Conservation (phyloP, 495 filamentous ascomycete genomes). For the Chaetomium cochliodes region DNA sequence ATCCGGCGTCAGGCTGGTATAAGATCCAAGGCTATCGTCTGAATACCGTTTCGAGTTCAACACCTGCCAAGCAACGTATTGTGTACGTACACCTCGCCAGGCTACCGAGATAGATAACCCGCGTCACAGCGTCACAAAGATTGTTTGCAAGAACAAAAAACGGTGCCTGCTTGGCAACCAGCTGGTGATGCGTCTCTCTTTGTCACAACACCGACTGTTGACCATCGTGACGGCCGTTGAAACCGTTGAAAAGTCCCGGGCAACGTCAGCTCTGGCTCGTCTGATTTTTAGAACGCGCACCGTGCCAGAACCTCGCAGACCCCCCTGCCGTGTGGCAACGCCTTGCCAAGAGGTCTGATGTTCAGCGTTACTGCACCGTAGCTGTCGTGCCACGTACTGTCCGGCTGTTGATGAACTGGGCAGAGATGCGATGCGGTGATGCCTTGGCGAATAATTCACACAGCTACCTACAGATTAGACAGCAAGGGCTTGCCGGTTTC, state of each 20-base stretch:
- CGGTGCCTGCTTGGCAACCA: conserved; percentile 35
- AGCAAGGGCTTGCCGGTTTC: neutral
- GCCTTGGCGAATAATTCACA: neutral
- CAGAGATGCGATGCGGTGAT: conserved; percentile 1
- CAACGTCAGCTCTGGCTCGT: conserved; percentile 28
- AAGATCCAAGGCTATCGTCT: conserved; percentile 11
- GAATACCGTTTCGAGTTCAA: conserved; percentile 2
- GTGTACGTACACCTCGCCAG: conserved; percentile 21
- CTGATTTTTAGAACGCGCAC: conserved; percentile 12
- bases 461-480: too few species aligned
- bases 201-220: neutral
- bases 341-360: conserved; percentile 21
- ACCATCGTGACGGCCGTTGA: neutral
- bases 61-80: conserved; percentile 8
- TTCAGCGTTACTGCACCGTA: conserved; percentile 17
- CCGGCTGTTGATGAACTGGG: neutral
- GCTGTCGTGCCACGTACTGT: conserved; percentile 22
- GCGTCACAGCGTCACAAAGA: too few species aligned
- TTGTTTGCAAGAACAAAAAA: neutral
- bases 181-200: conserved; percentile 1
- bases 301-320: conserved; percentile 17
- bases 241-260: neutral
- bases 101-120: conserved; percentile 1
- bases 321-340: conserved; percentile 1
- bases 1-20: conserved; percentile 16